Conservation (phyloP, 2,329 filamentous ascomycete species). For the Neonectria sp. region DNA sequence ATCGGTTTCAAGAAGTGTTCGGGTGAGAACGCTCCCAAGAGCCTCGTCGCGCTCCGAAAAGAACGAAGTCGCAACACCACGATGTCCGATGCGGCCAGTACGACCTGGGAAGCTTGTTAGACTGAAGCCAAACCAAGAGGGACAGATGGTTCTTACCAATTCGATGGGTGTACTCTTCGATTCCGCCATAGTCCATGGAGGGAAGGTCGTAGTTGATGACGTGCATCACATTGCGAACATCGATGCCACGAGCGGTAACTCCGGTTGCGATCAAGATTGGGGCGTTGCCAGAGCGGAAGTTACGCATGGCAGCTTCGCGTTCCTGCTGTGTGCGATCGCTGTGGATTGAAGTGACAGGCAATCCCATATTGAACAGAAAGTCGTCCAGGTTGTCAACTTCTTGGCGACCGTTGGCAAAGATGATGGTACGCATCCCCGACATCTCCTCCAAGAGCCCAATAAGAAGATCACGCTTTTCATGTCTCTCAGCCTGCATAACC, state of each 20-base stretch:
- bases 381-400: slow-evolving; percentile 90
- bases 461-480: slow-evolving; percentile 79
- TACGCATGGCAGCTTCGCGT: slow-evolving; percentile 91
- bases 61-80: slow-evolving; percentile 89
- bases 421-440: slow-evolving; percentile 82
- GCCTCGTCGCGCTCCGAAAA: slow-evolving; percentile 84
- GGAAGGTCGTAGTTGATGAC: slow-evolving; percentile 96
- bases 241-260: slow-evolving; percentile 89
- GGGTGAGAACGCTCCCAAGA: slow-evolving; percentile 81
- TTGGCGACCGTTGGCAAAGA: slow-evolving; percentile 90
- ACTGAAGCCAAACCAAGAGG: neutral
- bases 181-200: slow-evolving; percentile 81
- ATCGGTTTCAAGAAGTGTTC: slow-evolving; percentile 84
- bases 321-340: slow-evolving; percentile 89
- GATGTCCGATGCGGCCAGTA: slow-evolving; percentile 92
- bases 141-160: slow-evolving; percentile 75
- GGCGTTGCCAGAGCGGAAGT: slow-evolving; percentile 81
- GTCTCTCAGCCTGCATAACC: slow-evolving; percentile 76
- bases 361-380: slow-evolving; percentile 82
- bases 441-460: slow-evolving; percentile 80
- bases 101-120: slow-evolving; percentile 71
- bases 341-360: slow-evolving; percentile 93
- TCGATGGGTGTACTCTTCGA: slow-evolving; percentile 93
- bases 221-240: slow-evolving; percentile 88
- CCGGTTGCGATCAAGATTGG: slow-evolving; percentile 91